Percentiles rank a stretch among this genome's conserved stretches.
Evolutionary conservation across 2,329 filamentous ascomycete genomes (phyloP).

Genomic region (Colletotrichum eleusines): DNA sequence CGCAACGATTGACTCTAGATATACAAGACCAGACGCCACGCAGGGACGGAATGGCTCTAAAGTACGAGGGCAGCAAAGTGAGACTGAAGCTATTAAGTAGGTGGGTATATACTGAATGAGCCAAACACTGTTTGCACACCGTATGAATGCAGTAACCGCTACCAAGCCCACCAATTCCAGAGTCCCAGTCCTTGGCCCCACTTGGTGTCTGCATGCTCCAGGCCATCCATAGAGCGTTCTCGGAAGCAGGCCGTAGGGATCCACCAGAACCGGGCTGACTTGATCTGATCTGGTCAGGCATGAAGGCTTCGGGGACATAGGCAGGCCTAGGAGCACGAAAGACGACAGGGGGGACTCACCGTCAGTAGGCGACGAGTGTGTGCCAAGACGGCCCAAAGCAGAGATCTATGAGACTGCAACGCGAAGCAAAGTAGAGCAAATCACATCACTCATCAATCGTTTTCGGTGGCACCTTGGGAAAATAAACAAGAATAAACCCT

Average conservation of each 20-base stretch:
- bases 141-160: constrained; percentile 23
- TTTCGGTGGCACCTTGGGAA: not conserved
- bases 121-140: constrained; percentile 12
- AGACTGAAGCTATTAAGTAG: constrained; percentile 20
- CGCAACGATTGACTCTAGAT: not conserved
- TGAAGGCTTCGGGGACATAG: not conserved
- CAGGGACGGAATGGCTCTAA: constrained; percentile 16
- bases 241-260: constrained; percentile 1
- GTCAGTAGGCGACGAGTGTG: not conserved
- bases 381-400: constrained; percentile 4
- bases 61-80: not conserved
- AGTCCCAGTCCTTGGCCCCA: constrained; percentile 21
- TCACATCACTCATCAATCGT: not conserved
- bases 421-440: not conserved
- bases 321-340: not conserved
- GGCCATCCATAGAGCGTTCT: not conserved
- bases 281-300: not conserved
- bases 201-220: constrained; percentile 18
- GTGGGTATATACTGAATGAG: constrained; percentile 22
- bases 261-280: not conserved
- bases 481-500: not conserved
- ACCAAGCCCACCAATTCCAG: constrained; percentile 5
- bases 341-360: not conserved
- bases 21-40: not conserved
- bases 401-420: not conserved